Base-by-base conservation (phyloP, 2,329 filamentous ascomycete genomes). In the Corniculantispora saksenae region DNA sequence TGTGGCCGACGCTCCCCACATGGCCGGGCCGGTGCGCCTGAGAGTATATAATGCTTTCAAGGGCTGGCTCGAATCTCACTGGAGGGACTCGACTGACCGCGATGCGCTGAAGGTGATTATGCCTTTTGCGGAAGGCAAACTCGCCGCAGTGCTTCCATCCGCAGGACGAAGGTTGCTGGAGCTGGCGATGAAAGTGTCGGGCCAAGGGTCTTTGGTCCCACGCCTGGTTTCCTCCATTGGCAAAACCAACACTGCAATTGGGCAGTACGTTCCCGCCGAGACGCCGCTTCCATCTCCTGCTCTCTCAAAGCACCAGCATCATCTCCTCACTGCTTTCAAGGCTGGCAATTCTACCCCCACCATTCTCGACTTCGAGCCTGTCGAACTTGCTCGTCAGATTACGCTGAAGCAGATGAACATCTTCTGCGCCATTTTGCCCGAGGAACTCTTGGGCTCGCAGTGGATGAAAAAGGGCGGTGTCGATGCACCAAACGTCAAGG, bases 21-120 rank as follows among this genome's bases (percentile, higher is more conserved):
- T 94, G 68, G 89, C 93, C 25, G 86, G 84, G 3, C 92, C 94
- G 0, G 94, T 98, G 25, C 89, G 94, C 59, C 82, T 99, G 56
- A 88, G 95, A 60, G 93, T 98, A 1, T 98, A 96, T 81, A 98
- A 99, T 75, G 90, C 93, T 64, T 93, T 99, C 83, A 99, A 99
- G 78, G 91, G 92, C 50, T 99, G 95, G 95, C 82, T 99, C 23
- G 95, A 98, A 79, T 95, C 91, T 8, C 93, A 99, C 77, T 99
- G 95, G 94, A 88, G 91, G 56, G 88, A 92, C 68, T 88, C 93
- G 66, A 88, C 89, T 13, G 95, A 99, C 74, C 86, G 87, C 61
- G 84, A 87, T 15, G 93, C 94, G 1, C 82, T 99, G 10, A 82
- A 85, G 0, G 81, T 91, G 57, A 96, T 99, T 68, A 83, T 90